phyloP scores from a whole-genome alignment of 495 filamentous ascomycete genomes.

The Penicillium samsonianum region DNA sequence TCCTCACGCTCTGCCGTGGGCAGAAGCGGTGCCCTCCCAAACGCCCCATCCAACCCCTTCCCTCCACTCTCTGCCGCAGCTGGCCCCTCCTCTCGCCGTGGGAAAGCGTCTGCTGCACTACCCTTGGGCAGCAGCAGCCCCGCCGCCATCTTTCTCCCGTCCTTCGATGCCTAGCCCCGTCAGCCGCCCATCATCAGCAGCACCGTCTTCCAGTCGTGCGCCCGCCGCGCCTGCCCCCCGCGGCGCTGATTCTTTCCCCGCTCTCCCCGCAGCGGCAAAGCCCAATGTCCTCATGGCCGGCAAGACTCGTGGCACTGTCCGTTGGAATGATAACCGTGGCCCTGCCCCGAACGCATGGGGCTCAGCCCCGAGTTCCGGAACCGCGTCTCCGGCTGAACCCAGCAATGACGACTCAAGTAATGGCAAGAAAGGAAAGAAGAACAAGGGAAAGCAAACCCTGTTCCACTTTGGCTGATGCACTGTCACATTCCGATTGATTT shows the following conservation, averaged over 20 bases:
- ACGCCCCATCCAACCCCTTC: conserved; percentile 45
- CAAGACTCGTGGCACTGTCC: conserved; percentile 69
- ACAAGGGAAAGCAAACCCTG: conserved; percentile 79
- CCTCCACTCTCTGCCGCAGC: conserved; percentile 49
- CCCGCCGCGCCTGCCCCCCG: conserved; percentile 1
- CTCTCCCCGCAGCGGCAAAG: conserved; percentile 75
- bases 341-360: conserved; percentile 51
- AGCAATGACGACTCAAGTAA: conserved; percentile 41
- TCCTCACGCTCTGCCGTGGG: conserved; percentile 63
- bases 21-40: conserved; percentile 42
- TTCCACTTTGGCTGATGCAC: conserved; percentile 52
- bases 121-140: conserved; percentile 49
- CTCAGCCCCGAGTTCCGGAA: conserved; percentile 26
- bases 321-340: conserved; percentile 58
- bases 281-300: conserved; percentile 80
- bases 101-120: conserved; percentile 36
- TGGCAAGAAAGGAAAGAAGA: conserved; percentile 72
- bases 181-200: conserved; percentile 19
- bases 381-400: conserved; percentile 29
- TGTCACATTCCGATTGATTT: neutral
- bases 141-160: conserved; percentile 33
- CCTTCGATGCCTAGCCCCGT: conserved; percentile 35
- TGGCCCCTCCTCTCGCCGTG: conserved; percentile 33
- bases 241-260: conserved; percentile 65
- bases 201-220: conserved; percentile 24